Percentiles rank a stretch among this genome's conserved stretches.
Evolutionary conservation across 148 eudicot species (phyloP).

Genomic region (Vaccinium corymbosum): DNA sequence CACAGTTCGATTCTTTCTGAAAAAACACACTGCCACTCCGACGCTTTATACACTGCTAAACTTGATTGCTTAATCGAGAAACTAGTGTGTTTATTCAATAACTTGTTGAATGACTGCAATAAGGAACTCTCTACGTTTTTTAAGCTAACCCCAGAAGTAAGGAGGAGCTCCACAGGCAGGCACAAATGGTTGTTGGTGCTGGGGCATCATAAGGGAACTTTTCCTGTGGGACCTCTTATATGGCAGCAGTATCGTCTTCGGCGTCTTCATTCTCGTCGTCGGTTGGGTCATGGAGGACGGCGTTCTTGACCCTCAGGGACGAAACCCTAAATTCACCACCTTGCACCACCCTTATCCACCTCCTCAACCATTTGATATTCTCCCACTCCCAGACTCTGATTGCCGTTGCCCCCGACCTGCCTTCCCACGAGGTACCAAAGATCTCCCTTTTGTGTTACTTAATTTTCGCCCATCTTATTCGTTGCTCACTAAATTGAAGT

Average conservation of each 20-base stretch:
- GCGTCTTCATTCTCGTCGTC: slow-evolving; percentile 12
- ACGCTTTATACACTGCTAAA: no score
- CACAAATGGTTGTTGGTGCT: no score
- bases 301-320: slow-evolving; percentile 79
- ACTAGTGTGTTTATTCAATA: no score
- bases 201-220: neutral
- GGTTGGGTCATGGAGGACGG: slow-evolving; percentile 77
- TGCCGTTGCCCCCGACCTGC: slow-evolving; percentile 48
- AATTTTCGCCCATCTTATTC: no score
- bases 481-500: neutral
- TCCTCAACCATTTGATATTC: slow-evolving; percentile 53
- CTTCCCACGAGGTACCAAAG: slow-evolving; percentile 56
- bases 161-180: no score
- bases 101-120: no score
- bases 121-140: no score
- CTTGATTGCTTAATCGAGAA: no score
- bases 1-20: no score
- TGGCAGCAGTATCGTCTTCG: slow-evolving; percentile 21
- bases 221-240: neutral
- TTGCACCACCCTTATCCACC: slow-evolving; percentile 29
- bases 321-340: slow-evolving; percentile 43
- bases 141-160: no score
- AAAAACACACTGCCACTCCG: no score
- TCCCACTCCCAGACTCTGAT: slow-evolving; percentile 52
- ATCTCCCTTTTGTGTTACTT: neutral